Conservation (phyloP, 1,284 basidiomycete species). For the Rhodotorula glutinis region DNA sequence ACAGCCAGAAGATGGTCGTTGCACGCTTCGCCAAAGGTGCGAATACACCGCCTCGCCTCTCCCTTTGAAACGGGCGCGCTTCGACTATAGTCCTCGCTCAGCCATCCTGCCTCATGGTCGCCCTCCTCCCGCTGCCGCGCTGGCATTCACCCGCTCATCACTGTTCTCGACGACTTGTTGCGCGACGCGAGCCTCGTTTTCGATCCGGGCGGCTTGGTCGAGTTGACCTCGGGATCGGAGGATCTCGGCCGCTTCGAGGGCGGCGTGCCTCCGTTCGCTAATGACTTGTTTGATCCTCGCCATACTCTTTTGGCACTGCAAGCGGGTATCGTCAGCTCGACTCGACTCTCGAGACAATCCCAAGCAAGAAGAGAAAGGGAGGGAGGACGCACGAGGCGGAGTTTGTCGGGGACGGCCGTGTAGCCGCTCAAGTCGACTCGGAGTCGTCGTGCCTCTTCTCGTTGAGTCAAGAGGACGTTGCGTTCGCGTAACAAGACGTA, state of each 20-base stretch:
- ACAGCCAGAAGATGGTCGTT: no score
- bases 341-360: no score
- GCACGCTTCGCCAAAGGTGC: no score
- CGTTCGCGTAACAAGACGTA: constrained; percentile 81
- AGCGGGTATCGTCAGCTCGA: background rate
- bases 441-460: constrained; percentile 66
- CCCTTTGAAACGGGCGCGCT: no score
- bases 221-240: constrained; percentile 23
- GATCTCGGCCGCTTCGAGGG: constrained; percentile 60
- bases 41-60: no score
- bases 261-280: constrained; percentile 83
- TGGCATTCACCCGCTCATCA: background rate
- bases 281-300: constrained; percentile 90
- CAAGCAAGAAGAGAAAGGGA: background rate
- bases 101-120: no score
- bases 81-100: no score
- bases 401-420: constrained; percentile 25
- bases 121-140: no score
- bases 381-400: constrained; percentile 25
- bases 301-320: constrained; percentile 90
- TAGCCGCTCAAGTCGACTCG: constrained; percentile 49
- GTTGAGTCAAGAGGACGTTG: constrained; percentile 84
- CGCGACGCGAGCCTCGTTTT: constrained; percentile 7
- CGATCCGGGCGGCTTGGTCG: constrained; percentile 15
- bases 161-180: background rate